A percentile compares a stretch with the other conserved stretches of the same genome.
Conservation (phyloP, 768 basidiomycete species). For the Filobasidium floriforme region DNA sequence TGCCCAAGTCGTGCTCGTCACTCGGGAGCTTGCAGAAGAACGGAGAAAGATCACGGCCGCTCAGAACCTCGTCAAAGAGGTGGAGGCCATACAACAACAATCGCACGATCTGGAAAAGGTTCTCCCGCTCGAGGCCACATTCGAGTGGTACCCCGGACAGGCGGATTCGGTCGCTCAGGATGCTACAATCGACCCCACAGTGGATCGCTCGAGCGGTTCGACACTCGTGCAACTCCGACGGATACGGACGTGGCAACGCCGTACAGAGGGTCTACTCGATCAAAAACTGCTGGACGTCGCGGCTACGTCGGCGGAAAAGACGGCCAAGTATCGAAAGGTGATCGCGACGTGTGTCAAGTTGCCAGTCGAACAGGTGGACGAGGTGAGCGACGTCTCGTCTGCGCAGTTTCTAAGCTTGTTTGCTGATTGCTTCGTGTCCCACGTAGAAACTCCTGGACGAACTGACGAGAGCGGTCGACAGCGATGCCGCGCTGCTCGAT, state of each 20-base stretch:
- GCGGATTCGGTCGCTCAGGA: not conserved
- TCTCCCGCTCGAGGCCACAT: not conserved
- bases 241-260: slow-evolving; percentile 72
- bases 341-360: slow-evolving; percentile 82
- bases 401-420: slow-evolving; percentile 6
- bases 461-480: slow-evolving; percentile 30
- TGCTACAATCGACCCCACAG: not conserved
- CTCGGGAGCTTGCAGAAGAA: slow-evolving; percentile 81
- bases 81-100: slow-evolving; percentile 73
- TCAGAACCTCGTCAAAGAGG: slow-evolving; percentile 64
- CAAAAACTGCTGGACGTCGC: slow-evolving; percentile 62
- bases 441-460: slow-evolving; percentile 37
- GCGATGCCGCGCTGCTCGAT: not conserved
- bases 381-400: slow-evolving; percentile 53
- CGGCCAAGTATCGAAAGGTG: slow-evolving; percentile 84
- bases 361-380: slow-evolving; percentile 78
- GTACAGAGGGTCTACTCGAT: slow-evolving; percentile 67
- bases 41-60: slow-evolving; percentile 72
- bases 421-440: not conserved
- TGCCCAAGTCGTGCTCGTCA: slow-evolving; percentile 76
- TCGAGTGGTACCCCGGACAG: slow-evolving; percentile 1
- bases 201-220: slow-evolving; percentile 1
- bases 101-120: slow-evolving; percentile 77
- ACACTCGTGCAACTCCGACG: slow-evolving; percentile 52
- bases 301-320: slow-evolving; percentile 76